A percentile compares a stretch with the other conserved stretches of the same genome.
Conservation (phyloP, 345 rosid species). For the Microcos paniculata region DNA sequence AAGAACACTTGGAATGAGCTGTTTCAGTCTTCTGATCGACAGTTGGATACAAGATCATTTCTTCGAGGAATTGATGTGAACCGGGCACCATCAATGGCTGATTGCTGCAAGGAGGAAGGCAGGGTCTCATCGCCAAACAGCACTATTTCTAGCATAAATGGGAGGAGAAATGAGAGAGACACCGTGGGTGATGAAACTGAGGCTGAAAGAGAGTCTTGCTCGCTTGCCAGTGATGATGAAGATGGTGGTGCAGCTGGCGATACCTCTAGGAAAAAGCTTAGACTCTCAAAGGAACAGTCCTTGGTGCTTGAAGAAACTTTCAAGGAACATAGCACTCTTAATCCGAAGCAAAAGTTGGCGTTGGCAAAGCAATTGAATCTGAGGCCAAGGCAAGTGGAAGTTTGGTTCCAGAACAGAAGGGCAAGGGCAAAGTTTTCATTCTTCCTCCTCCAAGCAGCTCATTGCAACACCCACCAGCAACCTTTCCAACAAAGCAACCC, state of each 20-base stretch:
- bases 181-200: constrained; percentile 52
- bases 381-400: constrained; percentile 97
- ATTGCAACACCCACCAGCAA: no score
- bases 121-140: constrained; percentile 82
- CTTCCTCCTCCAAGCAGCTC: no score
- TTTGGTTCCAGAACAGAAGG: constrained; percentile 91
- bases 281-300: constrained; percentile 80
- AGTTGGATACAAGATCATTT: constrained; percentile 44
- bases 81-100: constrained; percentile 40
- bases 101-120: constrained; percentile 52
- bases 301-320: constrained; percentile 79
- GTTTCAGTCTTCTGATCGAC: constrained; percentile 54
- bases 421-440: no score
- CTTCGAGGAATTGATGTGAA: constrained; percentile 64
- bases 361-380: no score
- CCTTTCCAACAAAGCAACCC: no score
- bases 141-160: constrained; percentile 72
- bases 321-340: no score
- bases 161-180: constrained; percentile 72
- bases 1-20: constrained; percentile 44
- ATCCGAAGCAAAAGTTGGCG: no score
- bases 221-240: constrained; percentile 69
- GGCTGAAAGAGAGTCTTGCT: constrained; percentile 68
- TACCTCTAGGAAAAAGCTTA: constrained; percentile 75
- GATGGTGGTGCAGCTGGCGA: constrained; percentile 62